Conservation (phyloP, 768 basidiomycete species). For the Boletus vinaceobasis region DNA sequence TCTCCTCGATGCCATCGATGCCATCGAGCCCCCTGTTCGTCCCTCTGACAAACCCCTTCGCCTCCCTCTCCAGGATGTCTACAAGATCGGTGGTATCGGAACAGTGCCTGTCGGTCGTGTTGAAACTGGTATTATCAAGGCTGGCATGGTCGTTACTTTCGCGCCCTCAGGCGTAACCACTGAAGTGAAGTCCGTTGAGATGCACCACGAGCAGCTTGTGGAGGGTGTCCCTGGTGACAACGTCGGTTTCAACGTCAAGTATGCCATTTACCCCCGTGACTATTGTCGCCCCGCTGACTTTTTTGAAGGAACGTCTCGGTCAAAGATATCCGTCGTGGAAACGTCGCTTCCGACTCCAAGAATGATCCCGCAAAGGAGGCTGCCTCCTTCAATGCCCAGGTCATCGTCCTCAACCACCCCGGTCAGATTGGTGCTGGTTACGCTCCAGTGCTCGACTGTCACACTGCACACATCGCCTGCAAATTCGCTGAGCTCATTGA, state of each 20-base stretch:
- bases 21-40: slow-evolving; percentile 95
- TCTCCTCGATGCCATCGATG: slow-evolving; percentile 98
- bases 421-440: slow-evolving; percentile 99
- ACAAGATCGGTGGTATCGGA: slow-evolving; percentile 99
- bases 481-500: slow-evolving; percentile 98
- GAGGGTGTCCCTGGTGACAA: slow-evolving; percentile 97
- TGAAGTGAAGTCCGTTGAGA: slow-evolving; percentile 99
- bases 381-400: slow-evolving; percentile 98
- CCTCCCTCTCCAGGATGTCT: slow-evolving; percentile 99
- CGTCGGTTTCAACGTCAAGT: slow-evolving; percentile 99
- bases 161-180: slow-evolving; percentile 98
- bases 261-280: slow-evolving; percentile 24
- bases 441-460: slow-evolving; percentile 98
- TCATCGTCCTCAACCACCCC: slow-evolving; percentile 99
- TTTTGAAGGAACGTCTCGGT: slow-evolving; percentile 91
- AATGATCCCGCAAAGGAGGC: slow-evolving; percentile 99
- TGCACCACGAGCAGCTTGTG: slow-evolving; percentile 98
- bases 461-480: slow-evolving; percentile 99
- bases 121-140: slow-evolving; percentile 99
- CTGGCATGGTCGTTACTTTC: slow-evolving; percentile 98
- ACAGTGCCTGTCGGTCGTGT: slow-evolving; percentile 99
- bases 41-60: slow-evolving; percentile 99
- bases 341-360: slow-evolving; percentile 99
- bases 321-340: slow-evolving; percentile 99
- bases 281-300: slow-evolving; percentile 2